Percentiles rank a stretch among this genome's conserved stretches.
phyloP scores from a whole-genome alignment of 1,139 yeast species.

The Protomyces inundatus region DNA sequence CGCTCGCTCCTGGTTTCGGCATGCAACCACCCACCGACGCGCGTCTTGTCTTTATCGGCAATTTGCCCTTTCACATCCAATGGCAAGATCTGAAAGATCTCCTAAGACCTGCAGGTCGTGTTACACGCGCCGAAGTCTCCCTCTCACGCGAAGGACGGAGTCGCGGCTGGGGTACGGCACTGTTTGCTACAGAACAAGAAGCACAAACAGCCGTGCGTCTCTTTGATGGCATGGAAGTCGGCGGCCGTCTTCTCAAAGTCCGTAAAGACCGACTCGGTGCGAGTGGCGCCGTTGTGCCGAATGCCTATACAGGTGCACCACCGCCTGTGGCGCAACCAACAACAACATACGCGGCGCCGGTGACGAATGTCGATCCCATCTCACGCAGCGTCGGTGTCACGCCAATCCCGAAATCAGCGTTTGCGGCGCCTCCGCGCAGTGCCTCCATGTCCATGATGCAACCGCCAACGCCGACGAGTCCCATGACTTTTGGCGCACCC shows the following conservation, averaged over 20 bases:
- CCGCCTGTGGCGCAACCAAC: not conserved
- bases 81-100: conserved; percentile 55
- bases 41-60: conserved; percentile 12
- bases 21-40: conserved; percentile 7
- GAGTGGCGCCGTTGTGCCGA: not conserved
- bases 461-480: not conserved
- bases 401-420: not conserved
- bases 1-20: not conserved
- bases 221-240: conserved; percentile 51
- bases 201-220: conserved; percentile 49
- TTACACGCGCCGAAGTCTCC: conserved; percentile 55
- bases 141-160: conserved; percentile 41
- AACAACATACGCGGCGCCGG: not conserved
- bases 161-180: conserved; percentile 64
- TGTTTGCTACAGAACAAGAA: conserved; percentile 48
- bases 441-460: not conserved
- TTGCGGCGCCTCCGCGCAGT: not conserved
- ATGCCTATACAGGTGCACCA: not conserved
- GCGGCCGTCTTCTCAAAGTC: conserved; percentile 58
- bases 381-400: not conserved
- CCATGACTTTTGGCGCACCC: not conserved
- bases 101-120: conserved; percentile 40
- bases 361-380: not conserved
- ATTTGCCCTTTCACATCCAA: conserved; percentile 46
- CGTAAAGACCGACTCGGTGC: conserved; percentile 45